Evolutionary conservation across 208 protist species (phyloP), one percentile per base, ranked within the genome.

Genomic region (Acanthamoeba healyi): DNA sequence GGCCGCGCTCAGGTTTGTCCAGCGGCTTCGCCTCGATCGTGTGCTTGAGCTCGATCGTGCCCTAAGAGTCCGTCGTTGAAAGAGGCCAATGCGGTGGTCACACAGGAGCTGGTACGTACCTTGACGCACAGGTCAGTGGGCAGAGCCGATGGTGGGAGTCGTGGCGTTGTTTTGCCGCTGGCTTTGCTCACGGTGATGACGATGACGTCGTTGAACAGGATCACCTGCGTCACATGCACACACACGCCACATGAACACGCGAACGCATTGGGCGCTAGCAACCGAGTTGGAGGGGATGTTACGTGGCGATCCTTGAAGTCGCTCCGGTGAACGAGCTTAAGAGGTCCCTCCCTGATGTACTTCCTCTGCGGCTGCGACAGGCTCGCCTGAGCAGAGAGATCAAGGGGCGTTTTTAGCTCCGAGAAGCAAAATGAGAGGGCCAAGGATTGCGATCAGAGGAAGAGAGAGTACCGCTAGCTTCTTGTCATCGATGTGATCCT

Each of bases 81-180:
- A n/a, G n/a, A n/a, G n/a, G n/a, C n/a, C n/a, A n/a, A n/a, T n/a
- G n/a, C n/a, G n/a, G n/a, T n/a, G n/a, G n/a, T n/a, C n/a, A n/a
- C n/a, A n/a, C n/a, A n/a, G n/a, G n/a, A n/a, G n/a, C n/a, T n/a
- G n/a, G n/a, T n/a, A n/a, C n/a, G n/a, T 61, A 61, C 54, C 54
- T 79, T 79, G 26, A 79, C 70, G 70, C 40, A 46, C 32, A 79
- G 70, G 70, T 79, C 70, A 36, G 70, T n/a, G 70, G 70, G 70
- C 70, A 79, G 70, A 17, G 34, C 70, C 40, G 26, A 26, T 5
- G 40, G 38, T 5, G 70, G 70, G 12, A 29, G 38, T 9, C n/a
- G 61, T 14, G 70, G 36, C 38, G 70, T 29, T 1, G 38, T 46
- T 36, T 79, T 79, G 70, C 70, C 17, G 26, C 3, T 44, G 70